Base-by-base conservation (phyloP, 306 rosid genomes). In the Citrullus amarus region DNA sequence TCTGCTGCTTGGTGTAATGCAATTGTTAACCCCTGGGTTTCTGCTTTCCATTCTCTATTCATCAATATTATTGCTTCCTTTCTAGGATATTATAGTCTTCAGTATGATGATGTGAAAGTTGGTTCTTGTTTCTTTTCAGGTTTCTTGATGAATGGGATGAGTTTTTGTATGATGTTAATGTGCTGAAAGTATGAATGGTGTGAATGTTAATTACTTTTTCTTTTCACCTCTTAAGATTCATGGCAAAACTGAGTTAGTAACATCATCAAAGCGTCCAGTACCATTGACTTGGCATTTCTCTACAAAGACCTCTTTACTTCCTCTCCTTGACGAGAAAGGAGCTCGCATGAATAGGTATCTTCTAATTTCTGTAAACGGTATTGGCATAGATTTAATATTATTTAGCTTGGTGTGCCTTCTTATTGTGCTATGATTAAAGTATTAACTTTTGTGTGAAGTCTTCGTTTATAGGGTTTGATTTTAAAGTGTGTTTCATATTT, bases 221-320 rank as follows among this genome's bases (percentile, higher is more conserved):
- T 58, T 54, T 76, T 79, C 59, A 78, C 87, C 79, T 82, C 81
- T 80, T 81, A 46, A 95, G 98, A 95, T 95, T 80, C 98, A 95
- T 68, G 98, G 96, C 65, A 79, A 78, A 85, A 95, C 98, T 68
- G 98, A 92, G 86, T 86, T 95, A 88, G 97, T 92, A 80, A 95
- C 93, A 61, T 90, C 98, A 28, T 86, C 88, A 34, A 95, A 86
- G 86, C 96, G 97, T 54, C 98, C 98, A 78, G 96, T 95, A 82
- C 98, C 98, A 12, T 82, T 92, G 85, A 90, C 95, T 57, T 91
- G 98, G 97, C 96, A 91, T 86, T 95, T 95, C 85, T 92, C 98
- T 61, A 79, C 86, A 73, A 95, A 89, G 88, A 81, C 83, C 70
- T 85, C 90, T 74, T 81, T 95, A 79, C 84, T 89, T 54, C 92